Base-by-base conservation (phyloP, 345 rosid species). In the Euphorbia pulcherrima region DNA sequence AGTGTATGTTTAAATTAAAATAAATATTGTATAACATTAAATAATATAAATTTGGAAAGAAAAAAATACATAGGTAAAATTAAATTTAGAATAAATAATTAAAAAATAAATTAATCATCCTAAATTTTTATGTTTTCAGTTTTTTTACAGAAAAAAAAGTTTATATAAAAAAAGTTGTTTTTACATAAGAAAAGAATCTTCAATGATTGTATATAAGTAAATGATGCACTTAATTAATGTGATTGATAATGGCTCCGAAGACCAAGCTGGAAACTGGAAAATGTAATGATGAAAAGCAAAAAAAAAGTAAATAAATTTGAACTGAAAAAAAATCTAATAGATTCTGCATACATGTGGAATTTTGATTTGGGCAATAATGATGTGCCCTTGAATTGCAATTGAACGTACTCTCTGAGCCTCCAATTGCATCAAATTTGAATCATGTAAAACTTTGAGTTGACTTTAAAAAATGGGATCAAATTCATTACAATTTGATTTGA, bases 341-440 rank as follows among this genome's bases (percentile, higher is more conserved):
- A 74, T 69, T 68, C 41, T 62, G 67, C 47, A 73, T 60, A 40
- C 77, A 73, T 67, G 72, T 73, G 77, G 4, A 41, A 24, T 1
- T 54, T 67, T 67, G 71, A 68, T 67, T 67, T 62, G 26, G 63
- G 72, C 23, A 65, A 67, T 67, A 20, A 74, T 73, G 44, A 53
- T 53, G 50, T 73, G 39, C 60, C 54, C 71, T 57, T n/a, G 0
- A 56, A 40, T 29, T 55, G 48, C 57, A 47, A 59, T 16, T 33
- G 57, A 64, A 60, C 58, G 40, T 30, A 16, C 72, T 46, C 47
- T 0, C 47, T 13, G 24, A 46, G 28, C 29, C 72, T 46, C 30
- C n/a, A 39, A 28, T 3, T 46, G 48, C 11, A 46, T 68, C 29
- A 30, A 20, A 47, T 46, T 57, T 68, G 65, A 30, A 58, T 47